phyloP scores from a whole-genome alignment of 345 rosid species.

The Aurinia saxatilis region DNA sequence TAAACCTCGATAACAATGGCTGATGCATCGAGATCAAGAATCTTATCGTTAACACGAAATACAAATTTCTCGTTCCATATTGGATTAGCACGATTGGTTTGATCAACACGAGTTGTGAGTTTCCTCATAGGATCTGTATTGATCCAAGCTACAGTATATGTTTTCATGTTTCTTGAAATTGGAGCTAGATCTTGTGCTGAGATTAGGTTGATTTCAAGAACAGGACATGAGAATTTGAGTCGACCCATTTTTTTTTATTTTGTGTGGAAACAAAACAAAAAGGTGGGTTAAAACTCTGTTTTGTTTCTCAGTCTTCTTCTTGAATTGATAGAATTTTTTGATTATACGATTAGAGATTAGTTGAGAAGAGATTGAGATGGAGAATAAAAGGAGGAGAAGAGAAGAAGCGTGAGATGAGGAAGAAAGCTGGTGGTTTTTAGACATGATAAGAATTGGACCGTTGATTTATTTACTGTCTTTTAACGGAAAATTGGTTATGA shows the following conservation, averaged over 20 bases:
- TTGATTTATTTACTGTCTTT: slow-evolving; percentile 16
- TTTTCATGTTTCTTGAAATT: slow-evolving; percentile 68
- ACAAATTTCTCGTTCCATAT: slow-evolving; percentile 86
- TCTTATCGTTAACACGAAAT: slow-evolving; percentile 64
- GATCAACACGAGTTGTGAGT: slow-evolving; percentile 67
- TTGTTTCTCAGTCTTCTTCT: background rate
- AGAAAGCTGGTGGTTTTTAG: slow-evolving; percentile 20
- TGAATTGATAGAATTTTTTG: background rate
- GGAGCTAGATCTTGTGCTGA: slow-evolving; percentile 78
- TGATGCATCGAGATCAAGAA: slow-evolving; percentile 46
- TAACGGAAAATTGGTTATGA: slow-evolving; percentile 9
- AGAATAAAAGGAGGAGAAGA: slow-evolving; percentile 15
- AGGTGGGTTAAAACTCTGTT: too few relatives aligned
- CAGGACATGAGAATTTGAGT: slow-evolving; percentile 41
- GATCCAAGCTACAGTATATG: slow-evolving; percentile 79
- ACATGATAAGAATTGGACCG: slow-evolving; percentile 18
- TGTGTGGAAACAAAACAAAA: too few relatives aligned
- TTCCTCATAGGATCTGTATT: slow-evolving; percentile 58
- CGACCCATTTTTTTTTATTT: slow-evolving; percentile 3
- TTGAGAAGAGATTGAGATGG: slow-evolving; percentile 4
- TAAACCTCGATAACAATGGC: slow-evolving; percentile 69
- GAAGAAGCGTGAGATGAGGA: slow-evolving; percentile 23
- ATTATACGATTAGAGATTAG: slow-evolving; percentile 7
- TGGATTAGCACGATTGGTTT: slow-evolving; percentile 53
- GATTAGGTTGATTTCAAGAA: slow-evolving; percentile 62